Conservation (phyloP, 257 asterid species). For the Capsicum pubescens region DNA sequence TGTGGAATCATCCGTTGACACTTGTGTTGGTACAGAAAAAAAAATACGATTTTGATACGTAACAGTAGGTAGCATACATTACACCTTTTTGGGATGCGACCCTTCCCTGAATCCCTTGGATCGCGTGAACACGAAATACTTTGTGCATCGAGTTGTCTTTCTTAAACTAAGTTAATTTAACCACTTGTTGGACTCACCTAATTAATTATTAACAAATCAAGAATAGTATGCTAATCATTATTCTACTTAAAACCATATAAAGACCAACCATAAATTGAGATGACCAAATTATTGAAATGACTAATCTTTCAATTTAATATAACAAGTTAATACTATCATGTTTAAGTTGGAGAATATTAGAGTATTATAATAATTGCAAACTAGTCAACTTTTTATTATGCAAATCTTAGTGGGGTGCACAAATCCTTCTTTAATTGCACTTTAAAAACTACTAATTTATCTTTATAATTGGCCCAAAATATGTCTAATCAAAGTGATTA, state of each 20-base stretch:
- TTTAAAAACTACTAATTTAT: slow-evolving; percentile 24
- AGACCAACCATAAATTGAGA: neutral
- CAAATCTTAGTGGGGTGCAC: slow-evolving; percentile 44
- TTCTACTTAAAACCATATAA: neutral
- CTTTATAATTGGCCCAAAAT: slow-evolving; percentile 28
- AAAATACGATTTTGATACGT: too few relatives aligned
- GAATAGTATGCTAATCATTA: neutral
- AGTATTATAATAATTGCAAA: neutral
- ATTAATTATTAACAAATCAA: neutral
- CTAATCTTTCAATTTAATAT: neutral
- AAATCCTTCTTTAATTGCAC: slow-evolving; percentile 26
- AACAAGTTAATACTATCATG: slow-evolving; percentile 15
- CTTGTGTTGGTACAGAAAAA: neutral
- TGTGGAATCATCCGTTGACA: neutral
- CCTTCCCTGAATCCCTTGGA: neutral
- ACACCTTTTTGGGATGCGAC: neutral
- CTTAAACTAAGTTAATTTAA: neutral
- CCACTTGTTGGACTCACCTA: neutral
- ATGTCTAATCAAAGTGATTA: slow-evolving; percentile 32
- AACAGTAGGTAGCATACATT: neutral
- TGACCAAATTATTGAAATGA: slow-evolving; percentile 5
- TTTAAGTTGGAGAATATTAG: slow-evolving; percentile 10
- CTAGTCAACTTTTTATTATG: neutral
- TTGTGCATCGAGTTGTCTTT: neutral
- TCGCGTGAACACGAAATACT: neutral